Base-by-base conservation (phyloP, 2,329 filamentous ascomycete species). In the Aspergillus niger region DNA sequence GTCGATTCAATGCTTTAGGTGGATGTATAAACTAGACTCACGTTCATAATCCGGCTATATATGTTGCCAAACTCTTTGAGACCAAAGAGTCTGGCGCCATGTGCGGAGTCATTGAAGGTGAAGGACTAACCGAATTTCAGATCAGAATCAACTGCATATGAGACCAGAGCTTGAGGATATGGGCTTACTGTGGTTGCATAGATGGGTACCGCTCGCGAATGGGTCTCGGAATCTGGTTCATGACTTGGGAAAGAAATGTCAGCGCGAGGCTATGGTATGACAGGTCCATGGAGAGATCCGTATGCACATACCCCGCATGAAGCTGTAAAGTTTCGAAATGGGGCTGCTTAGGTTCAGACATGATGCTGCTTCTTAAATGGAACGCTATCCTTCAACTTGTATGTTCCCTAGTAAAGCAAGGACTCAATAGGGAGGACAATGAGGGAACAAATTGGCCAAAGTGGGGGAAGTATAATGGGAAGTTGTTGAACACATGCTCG, bases 1-100 rank as follows among this genome's bases (percentile, higher is more conserved):
- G 6, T 26, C 7, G 20, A 28, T 24, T 7, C 22, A 26, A 15
- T n/a, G 17, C 53, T 6, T 7, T 11, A 6, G 26, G 24, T 5
- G 5, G n/a, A 26, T 2, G 13, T 24, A 24, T 3, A 55, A 60
- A 20, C 60, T 13, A 8, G n/a, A 78, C 86, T 73, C 72, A 92
- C 91, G 79, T 98, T 97, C 90, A 91, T 92, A 71, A 99, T 92
- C 66, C 95, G 91, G 76, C 89, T 95, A 84, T 99, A 99, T 77
- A 98, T 96, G 81, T 98, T 98, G 79, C 93, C 95, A 71, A 91
- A 90, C 80, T 98, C 92, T 82, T 98, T 96, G 77, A 99, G 91
- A 74, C 92, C 91, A 75, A 99, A 99, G 44, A 99, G 89, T 76
- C 92, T 89, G 58, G 95, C 95, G 63, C 92, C 95, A 73, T 98